A percentile compares a stretch with the other conserved stretches of the same genome.
Conservation (phyloP, 192 early-diverging fungal genomes). For the Jimgerdemannia flammicorona region DNA sequence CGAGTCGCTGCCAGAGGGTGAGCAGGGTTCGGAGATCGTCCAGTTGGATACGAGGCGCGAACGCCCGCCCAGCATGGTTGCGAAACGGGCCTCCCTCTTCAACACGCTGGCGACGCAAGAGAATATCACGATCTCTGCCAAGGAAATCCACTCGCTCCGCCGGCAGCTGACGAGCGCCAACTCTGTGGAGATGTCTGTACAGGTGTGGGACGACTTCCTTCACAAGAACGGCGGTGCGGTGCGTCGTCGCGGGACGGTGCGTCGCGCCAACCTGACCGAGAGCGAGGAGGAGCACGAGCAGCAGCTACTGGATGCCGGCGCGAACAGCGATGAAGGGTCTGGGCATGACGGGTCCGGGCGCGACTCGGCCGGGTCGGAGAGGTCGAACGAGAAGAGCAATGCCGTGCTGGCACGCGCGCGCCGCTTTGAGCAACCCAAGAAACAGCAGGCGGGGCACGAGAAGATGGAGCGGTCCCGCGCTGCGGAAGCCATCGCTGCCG, state of each 20-base stretch:
- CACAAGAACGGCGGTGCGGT: conserved; percentile 7
- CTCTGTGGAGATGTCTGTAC: conserved; percentile 21
- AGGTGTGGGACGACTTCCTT: conserved; percentile 27
- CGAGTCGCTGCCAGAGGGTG: not conserved
- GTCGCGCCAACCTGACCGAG: not conserved
- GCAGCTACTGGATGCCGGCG: not conserved
- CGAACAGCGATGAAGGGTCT: not conserved
- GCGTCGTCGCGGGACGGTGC: not conserved
- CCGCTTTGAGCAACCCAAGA: not conserved
- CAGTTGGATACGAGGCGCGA: not conserved
- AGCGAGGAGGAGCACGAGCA: not conserved
- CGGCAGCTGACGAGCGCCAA: conserved; percentile 1
- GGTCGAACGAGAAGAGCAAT: not conserved
- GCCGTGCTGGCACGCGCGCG: not conserved
- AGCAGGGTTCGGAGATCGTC: not conserved
- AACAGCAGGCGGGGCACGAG: not conserved
- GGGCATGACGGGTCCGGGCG: not conserved
- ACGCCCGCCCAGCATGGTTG: conserved; percentile 30
- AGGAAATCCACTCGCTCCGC: not conserved
- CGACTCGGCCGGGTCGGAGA: not conserved
- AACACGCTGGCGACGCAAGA: not conserved
- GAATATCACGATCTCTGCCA: not conserved
- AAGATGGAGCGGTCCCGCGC: not conserved
- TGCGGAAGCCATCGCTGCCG: not conserved
- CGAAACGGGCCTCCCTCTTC: conserved; percentile 24